phyloP scores from a whole-genome alignment of 2,329 filamentous ascomycete genomes.

The Diplodia scrobiculata region DNA sequence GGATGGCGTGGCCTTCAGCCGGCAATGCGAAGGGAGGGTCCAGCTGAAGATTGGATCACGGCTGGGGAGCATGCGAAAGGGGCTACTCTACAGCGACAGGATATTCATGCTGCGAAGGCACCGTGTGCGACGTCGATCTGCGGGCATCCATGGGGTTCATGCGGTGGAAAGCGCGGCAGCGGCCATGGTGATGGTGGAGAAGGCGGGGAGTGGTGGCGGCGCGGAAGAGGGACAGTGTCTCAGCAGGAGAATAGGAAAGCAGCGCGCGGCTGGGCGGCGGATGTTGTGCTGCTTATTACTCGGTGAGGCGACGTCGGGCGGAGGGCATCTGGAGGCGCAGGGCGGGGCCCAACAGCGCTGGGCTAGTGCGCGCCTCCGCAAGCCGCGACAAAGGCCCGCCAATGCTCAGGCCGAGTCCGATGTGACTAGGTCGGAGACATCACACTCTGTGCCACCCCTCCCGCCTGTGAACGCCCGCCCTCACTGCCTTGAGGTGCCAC shows the following conservation, averaged over 20 bases:
- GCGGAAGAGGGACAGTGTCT: conserved; percentile 6
- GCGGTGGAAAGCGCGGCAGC: conserved; percentile 4
- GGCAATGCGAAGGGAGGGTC: conserved; percentile 18
- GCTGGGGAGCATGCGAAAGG: conserved; percentile 13
- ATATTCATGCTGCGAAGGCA: conserved; percentile 15
- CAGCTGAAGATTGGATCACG: conserved; percentile 19
- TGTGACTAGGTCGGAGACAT: conserved; percentile 3
- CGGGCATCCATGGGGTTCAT: conserved; percentile 21
- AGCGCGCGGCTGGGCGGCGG: conserved; percentile 1
- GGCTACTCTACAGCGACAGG: conserved; percentile 18
- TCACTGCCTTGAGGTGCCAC: background rate
- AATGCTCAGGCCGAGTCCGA: background rate
- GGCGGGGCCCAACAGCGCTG: conserved; percentile 2
- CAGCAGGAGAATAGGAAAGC: background rate
- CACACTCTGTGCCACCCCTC: conserved; percentile 4
- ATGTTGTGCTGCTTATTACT: conserved; percentile 11
- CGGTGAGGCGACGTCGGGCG: background rate
- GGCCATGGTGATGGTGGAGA: background rate
- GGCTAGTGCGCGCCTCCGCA: conserved; percentile 4
- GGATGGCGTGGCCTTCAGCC: conserved; percentile 9
- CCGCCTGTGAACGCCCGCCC: conserved; percentile 2
- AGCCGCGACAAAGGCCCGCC: conserved; percentile 16
- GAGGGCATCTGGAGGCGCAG: conserved; percentile 1
- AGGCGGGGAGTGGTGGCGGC: background rate
- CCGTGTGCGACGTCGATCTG: conserved; percentile 18